These are phyloP conservation scores for Colletotrichum sp. DNA, from an alignment of 2,329 filamentous ascomycete species.

Conservation along the genomic window DNA sequence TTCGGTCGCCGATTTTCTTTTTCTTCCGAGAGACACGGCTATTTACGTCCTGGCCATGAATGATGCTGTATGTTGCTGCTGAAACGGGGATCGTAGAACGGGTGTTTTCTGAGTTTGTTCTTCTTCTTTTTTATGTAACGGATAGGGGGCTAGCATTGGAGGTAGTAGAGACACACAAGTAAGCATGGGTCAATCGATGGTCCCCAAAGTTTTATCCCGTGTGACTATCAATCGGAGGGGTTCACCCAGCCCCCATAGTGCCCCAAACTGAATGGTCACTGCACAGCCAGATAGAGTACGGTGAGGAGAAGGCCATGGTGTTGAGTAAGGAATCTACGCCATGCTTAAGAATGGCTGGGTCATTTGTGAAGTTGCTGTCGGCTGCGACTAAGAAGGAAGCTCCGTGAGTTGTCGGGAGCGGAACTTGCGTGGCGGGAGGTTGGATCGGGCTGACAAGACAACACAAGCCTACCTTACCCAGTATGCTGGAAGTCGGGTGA, in stretches of 20 bases:
- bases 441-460: neutral
- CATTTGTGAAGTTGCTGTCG: neutral
- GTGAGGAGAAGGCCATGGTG: neutral
- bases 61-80: constrained; percentile 18
- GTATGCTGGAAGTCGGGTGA: neutral
- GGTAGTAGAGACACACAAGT: constrained; percentile 7
- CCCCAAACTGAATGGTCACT: neutral
- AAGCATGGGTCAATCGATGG: neutral
- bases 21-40: constrained; percentile 4
- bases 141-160: neutral
- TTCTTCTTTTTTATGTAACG: neutral
- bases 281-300: neutral
- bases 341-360: neutral
- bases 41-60: constrained; percentile 13
- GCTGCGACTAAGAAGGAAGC: constrained; percentile 11
- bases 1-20: neutral
- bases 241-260: neutral
- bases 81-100: constrained; percentile 10
- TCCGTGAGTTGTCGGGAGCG: constrained; percentile 4
- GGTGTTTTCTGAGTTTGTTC: neutral
- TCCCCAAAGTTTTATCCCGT: neutral
- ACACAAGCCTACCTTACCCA: neutral
- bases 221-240: neutral
- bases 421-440: neutral
- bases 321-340: neutral